Evolutionary conservation across 1,284 basidiomycete species (phyloP).

Genomic region (Rhodotorula sp.): DNA sequence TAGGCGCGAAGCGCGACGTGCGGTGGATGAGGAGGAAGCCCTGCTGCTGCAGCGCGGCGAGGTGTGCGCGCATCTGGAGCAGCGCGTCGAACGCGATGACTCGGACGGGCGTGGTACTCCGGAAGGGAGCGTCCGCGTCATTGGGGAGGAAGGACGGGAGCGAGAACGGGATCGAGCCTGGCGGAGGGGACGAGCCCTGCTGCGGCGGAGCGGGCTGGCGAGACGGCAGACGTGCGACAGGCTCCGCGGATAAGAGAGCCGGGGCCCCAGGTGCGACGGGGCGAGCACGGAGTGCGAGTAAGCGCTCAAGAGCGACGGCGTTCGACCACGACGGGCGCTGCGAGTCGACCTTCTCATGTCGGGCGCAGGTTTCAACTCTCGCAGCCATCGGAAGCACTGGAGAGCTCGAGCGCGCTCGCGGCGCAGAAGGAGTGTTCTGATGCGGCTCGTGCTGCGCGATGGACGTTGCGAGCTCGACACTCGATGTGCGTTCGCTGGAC

Average conservation of each 20-base stretch:
- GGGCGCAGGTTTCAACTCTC: not conserved
- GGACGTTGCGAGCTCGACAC: not conserved
- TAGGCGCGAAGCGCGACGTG: not conserved
- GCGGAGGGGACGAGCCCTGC: constrained; percentile 1
- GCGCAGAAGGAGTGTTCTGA: too few relatives aligned
- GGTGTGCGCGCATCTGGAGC: constrained; percentile 5
- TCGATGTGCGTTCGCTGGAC: not conserved
- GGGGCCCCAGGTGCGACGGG: too few relatives aligned
- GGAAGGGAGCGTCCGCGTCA: not conserved
- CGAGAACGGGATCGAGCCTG: constrained; percentile 10
- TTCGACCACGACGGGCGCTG: not conserved
- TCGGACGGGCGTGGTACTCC: not conserved
- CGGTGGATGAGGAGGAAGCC: constrained; percentile 15
- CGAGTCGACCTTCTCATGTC: not conserved
- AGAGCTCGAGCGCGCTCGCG: too few relatives aligned
- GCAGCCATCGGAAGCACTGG: too few relatives aligned
- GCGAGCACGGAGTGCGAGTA: not conserved
- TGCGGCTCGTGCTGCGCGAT: not conserved
- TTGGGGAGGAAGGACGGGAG: not conserved
- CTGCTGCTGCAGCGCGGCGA: not conserved
- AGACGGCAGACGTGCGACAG: too few relatives aligned
- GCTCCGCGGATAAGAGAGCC: not conserved
- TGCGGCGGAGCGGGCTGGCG: not conserved
- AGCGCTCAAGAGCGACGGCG: not conserved
- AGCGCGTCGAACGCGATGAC: constrained; percentile 7